Conservation (phyloP, 2,329 filamentous ascomycete genomes). For the Aspergillus sp. region DNA sequence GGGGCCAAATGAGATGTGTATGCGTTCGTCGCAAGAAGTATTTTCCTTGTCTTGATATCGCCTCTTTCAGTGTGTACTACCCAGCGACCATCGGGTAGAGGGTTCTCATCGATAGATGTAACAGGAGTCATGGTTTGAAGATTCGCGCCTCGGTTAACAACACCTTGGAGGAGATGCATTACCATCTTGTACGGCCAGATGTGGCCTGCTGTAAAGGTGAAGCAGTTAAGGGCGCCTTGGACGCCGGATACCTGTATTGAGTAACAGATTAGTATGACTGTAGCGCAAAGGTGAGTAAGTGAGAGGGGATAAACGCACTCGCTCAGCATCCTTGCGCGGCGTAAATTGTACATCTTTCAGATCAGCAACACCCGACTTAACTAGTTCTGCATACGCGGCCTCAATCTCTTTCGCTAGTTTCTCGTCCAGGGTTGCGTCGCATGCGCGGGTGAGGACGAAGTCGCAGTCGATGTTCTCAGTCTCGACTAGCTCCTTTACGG, state of each 20-base stretch:
- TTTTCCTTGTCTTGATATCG: conserved; percentile 59
- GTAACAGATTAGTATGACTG: too few species aligned
- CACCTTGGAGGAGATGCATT: conserved; percentile 62
- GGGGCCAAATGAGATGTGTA: conserved; percentile 78
- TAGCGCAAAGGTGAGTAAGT: neutral
- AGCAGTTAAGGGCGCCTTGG: conserved; percentile 36
- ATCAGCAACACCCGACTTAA: neutral
- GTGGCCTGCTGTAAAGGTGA: conserved; percentile 36
- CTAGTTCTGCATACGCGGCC: neutral
- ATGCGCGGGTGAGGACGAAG: conserved; percentile 41
- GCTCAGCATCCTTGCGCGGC: neutral
- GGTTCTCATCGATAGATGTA: conserved; percentile 21
- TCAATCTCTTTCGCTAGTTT: conserved; percentile 22
- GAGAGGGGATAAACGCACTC: neutral
- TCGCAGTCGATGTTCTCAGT: conserved; percentile 49
- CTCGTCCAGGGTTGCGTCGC: conserved; percentile 44
- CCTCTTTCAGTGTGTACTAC: conserved; percentile 62
- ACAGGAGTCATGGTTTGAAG: conserved; percentile 57
- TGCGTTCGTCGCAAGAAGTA: conserved; percentile 84
- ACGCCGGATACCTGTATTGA: conserved; percentile 6
- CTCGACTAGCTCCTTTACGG: conserved; percentile 43
- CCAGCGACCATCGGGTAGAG: conserved; percentile 52
- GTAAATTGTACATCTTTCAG: neutral
- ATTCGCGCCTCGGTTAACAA: conserved; percentile 51
- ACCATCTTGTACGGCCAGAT: conserved; percentile 79